A percentile compares a stretch with the other conserved stretches of the same genome.
Conservation (phyloP, 163 green algal genomes). For the Volvox carteri region DNA sequence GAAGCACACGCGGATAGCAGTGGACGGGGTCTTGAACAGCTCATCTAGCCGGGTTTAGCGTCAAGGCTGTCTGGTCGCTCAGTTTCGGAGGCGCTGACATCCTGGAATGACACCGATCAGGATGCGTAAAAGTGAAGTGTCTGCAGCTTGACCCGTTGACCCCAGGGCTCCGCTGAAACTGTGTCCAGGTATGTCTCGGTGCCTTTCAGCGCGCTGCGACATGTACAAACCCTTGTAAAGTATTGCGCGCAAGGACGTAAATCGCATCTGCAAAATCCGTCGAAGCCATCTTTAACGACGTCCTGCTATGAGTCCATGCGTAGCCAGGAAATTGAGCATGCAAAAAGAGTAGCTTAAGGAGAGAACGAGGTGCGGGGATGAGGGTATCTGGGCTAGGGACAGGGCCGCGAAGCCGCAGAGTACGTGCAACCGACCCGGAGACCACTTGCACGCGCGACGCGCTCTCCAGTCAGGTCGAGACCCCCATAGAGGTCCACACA, state of each 20-base stretch:
- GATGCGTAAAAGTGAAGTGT: background rate
- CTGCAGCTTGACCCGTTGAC: slow-evolving; percentile 1
- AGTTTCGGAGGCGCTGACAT: background rate
- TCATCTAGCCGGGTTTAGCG: background rate
- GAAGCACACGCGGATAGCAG: too few relatives aligned
- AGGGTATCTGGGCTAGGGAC: background rate
- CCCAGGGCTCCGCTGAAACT: background rate
- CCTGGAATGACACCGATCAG: background rate
- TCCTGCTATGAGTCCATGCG: background rate
- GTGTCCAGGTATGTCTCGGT: background rate
- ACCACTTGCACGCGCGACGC: background rate
- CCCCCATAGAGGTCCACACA: background rate
- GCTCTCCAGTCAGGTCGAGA: background rate
- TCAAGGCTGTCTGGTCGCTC: too few relatives aligned
- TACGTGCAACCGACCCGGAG: slow-evolving; percentile 14
- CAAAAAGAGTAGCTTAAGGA: background rate
- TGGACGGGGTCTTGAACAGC: background rate
- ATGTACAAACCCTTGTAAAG: background rate
- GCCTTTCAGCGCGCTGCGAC: background rate
- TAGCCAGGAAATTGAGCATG: background rate
- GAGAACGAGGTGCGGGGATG: background rate
- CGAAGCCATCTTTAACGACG: background rate
- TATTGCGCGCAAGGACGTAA: background rate
- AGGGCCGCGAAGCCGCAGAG: background rate
- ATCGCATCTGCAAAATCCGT: background rate